Base-by-base conservation (phyloP, 2,329 filamentous ascomycete genomes). In the Penicillium digitatum region DNA sequence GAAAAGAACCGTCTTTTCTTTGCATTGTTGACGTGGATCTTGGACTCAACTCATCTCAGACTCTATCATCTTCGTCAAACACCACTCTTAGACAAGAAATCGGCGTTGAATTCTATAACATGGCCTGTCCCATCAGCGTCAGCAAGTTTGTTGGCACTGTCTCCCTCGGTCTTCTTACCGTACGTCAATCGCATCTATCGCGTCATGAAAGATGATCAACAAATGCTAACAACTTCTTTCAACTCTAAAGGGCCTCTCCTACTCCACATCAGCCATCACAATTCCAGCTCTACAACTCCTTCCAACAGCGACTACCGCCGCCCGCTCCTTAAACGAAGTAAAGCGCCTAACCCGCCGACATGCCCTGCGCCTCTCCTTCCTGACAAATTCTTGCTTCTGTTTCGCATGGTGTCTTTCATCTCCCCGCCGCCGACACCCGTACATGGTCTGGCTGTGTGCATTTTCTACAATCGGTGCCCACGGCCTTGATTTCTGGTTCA, bases 81-180 rank as follows among this genome's bases (percentile, higher is more conserved):
- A 35, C 7, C n/a, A 1, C 11, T 37, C 5, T 16, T 3, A 14
- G n/a, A n/a, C 12, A 31, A 39, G 18, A 1, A 14, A 22, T 20
- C 3, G 3, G 5, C 34, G 11, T 26, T 40, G 3, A 9, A 9
- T 20, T 40, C 9, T 26, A 11, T 64, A 79, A 70, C 74, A 88
- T 90, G 83, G 80, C 84, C 65, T 84, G 82, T 66, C 85, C 81
- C 66, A 84, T 96, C 69, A 86, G 89, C 53, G 77, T 88, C 73
- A 85, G 89, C 78, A 96, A 97, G 78, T 96, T 96, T 73, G 88
- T 96, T 64, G 93, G 93, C 69, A 95, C 90, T 48, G 84, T 95
- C 63, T 93, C 88, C 66, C 82, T 96, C 55, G 93, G 93, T 60
- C 82, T 96, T 54, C 77, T 95, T 73, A 96, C 91, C 56, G 91